Evolutionary conservation across 106 monocot genomes (phyloP), one percentile per base, ranked within the genome.

Genomic region (Acanthochlamys bracteata): DNA sequence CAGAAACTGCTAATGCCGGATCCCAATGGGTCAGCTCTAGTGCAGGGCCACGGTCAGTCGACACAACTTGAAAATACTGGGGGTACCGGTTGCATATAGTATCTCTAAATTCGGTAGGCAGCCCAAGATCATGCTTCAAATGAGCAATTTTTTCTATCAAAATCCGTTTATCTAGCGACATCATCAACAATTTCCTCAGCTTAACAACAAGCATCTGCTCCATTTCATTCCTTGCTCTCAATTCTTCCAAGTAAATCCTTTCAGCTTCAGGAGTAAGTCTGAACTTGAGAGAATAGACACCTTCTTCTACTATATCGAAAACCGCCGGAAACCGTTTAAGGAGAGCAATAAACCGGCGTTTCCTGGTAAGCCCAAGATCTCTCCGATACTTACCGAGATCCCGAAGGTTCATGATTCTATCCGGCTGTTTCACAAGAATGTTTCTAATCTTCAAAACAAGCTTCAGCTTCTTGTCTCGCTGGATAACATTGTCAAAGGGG

Each of bases 381-480:
- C 77, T 70, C n/a, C 96, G 61, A 72, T 69, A 91, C 25, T 56
- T 68, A 24, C 96, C 91, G 23, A 96, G 67, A 24, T 88, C 88
- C 16, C 76, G 69, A 14, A 96, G 84, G 57, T 71, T 88, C 96
- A 96, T 96, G 16, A 88, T 75, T 41, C 91, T 45, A 57, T 96
- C 91, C 4, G 96, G 96, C 56, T 96, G 88, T 63, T 61, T 74
- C 55, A 91, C 91, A n/a, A 96, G 84, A 45, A 96, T 96, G 63
- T 72, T 83, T 57, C 91, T 77, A 42, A 96, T 88, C 87, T 96
- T 96, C 41, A 96, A 57, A 2, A 91, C 88, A 12, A 96, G 79
- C 65, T 88, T 96, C 57, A 96, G 81, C 73, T 96, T 96, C 91
- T 96, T 96, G 68, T 96, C 96, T 4, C 84, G 76, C 64, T 96